Percentiles rank a stretch among this genome's conserved stretches.
phyloP scores from a whole-genome alignment of 1,139 yeast genomes.

The Candida glucosophila region DNA sequence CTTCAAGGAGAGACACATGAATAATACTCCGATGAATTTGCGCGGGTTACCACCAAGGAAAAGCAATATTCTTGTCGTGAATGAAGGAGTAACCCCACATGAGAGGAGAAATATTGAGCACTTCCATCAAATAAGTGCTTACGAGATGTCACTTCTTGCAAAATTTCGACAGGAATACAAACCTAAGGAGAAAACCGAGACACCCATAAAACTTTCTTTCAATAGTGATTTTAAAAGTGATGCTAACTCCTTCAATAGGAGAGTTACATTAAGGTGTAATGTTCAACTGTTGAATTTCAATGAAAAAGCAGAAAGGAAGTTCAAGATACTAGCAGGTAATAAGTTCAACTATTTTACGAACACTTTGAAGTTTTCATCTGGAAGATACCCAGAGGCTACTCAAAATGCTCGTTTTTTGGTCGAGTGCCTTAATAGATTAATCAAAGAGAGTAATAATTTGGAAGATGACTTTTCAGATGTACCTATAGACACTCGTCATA shows the following conservation, averaged over 20 bases:
- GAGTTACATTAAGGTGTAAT: conserved; percentile 54
- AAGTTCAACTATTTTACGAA: conserved; percentile 62
- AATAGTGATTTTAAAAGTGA: conserved; percentile 68
- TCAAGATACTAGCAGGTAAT: conserved; percentile 69
- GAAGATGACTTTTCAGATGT: conserved; percentile 63
- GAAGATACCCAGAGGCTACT: conserved; percentile 63
- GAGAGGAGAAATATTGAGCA: conserved; percentile 30
- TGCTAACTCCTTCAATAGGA: conserved; percentile 56
- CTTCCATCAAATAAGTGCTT: conserved; percentile 77
- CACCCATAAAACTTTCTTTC: conserved; percentile 62
- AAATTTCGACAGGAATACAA: conserved; percentile 61
- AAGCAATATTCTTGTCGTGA: conserved; percentile 31
- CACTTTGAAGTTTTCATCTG: conserved; percentile 52
- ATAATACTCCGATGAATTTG: conserved; percentile 30
- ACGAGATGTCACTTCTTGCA: conserved; percentile 79
- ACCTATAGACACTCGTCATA: conserved; percentile 77
- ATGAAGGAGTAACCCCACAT: conserved; percentile 30
- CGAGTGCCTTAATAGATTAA: conserved; percentile 51
- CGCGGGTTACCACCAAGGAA: conserved; percentile 35
- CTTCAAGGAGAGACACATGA: conserved; percentile 38
- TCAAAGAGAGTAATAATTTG: conserved; percentile 58
- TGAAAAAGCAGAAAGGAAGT: conserved; percentile 55
- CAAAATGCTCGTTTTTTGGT: conserved; percentile 77
- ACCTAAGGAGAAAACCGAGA: conserved; percentile 33
- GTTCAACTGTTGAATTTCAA: conserved; percentile 47